These are phyloP conservation scores for Geopyxis carbonaria DNA, from an alignment of 495 filamentous ascomycete species.

Conservation along the genomic window DNA sequence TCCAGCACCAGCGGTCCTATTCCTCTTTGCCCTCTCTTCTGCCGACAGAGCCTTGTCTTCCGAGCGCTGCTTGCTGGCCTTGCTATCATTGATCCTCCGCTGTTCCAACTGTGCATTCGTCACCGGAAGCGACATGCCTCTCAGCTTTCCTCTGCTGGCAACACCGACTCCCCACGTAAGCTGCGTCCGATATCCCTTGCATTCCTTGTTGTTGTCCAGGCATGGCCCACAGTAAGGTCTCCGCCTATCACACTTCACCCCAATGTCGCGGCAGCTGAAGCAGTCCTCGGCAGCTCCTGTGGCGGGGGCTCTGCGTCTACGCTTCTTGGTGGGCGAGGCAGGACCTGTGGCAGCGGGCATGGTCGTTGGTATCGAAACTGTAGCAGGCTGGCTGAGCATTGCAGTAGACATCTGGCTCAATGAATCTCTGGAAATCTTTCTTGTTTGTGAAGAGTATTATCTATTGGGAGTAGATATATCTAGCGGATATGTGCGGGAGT, in stretches of 20 bases:
- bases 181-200: constrained; percentile 91
- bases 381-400: constrained; percentile 20
- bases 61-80: constrained; percentile 11
- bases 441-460: too few species aligned
- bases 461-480: too few species aligned
- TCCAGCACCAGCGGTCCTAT: constrained; percentile 8
- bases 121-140: constrained; percentile 73
- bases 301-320: constrained; percentile 70
- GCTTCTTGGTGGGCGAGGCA: constrained; percentile 35
- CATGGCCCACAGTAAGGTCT: constrained; percentile 93
- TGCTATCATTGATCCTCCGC: constrained; percentile 30
- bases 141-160: constrained; percentile 86
- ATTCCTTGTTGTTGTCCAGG: constrained; percentile 78
- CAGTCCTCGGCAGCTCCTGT: constrained; percentile 90
- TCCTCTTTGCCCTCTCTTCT: constrained; percentile 8
- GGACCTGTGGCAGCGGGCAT: constrained; percentile 8
- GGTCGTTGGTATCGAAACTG: constrained; percentile 17
- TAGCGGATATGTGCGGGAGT: too few species aligned
- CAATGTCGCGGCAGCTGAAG: constrained; percentile 75
- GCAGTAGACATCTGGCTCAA: constrained; percentile 18
- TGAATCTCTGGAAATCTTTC: too few species aligned
- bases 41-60: constrained; percentile 5
- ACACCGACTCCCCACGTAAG: constrained; percentile 97
- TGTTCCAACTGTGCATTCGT: constrained; percentile 23
- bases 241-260: constrained; percentile 73